phyloP scores from a whole-genome alignment of 768 basidiomycete genomes.

The Lactarius evosmus region DNA sequence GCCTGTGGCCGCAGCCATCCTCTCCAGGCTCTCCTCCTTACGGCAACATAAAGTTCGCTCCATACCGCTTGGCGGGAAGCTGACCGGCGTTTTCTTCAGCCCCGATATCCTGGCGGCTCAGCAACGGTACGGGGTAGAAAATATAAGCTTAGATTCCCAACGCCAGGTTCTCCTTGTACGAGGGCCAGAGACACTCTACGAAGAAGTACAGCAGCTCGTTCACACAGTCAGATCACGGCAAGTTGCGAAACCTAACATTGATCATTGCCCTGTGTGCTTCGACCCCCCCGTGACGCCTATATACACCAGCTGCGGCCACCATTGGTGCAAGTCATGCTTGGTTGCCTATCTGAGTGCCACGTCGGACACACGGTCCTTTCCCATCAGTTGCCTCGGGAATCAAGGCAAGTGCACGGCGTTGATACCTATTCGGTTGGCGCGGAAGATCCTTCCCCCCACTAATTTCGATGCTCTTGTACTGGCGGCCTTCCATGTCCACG shows the following conservation, averaged over 20 bases:
- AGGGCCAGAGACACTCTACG: conserved; percentile 49
- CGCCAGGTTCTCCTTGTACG: conserved; percentile 48
- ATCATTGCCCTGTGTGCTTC: conserved; percentile 69
- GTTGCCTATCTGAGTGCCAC: conserved; percentile 55
- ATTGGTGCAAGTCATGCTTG: conserved; percentile 65
- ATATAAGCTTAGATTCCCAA: conserved; percentile 48
- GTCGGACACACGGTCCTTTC: conserved; percentile 57
- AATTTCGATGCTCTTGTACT: conserved; percentile 56
- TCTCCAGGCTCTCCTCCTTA: conserved; percentile 46
- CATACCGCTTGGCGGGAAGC: conserved; percentile 47
- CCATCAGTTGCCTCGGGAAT: conserved; percentile 67
- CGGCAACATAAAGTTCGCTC: conserved; percentile 41
- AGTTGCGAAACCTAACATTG: conserved; percentile 23
- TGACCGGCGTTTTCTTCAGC: conserved; percentile 47
- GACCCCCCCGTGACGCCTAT: conserved; percentile 50
- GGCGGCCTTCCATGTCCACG: conserved; percentile 58
- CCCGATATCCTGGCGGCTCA: conserved; percentile 47
- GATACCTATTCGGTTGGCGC: conserved; percentile 55
- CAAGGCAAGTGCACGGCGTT: conserved; percentile 53
- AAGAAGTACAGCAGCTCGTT: conserved; percentile 43
- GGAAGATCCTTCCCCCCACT: conserved; percentile 45
- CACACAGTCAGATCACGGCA: conserved; percentile 34
- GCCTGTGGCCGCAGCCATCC: conserved; percentile 43
- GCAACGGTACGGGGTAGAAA: conserved; percentile 52
- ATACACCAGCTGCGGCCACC: conserved; percentile 60